phyloP scores from a whole-genome alignment of 176 grass and related monocot genomes.

The Juncus effusus region DNA sequence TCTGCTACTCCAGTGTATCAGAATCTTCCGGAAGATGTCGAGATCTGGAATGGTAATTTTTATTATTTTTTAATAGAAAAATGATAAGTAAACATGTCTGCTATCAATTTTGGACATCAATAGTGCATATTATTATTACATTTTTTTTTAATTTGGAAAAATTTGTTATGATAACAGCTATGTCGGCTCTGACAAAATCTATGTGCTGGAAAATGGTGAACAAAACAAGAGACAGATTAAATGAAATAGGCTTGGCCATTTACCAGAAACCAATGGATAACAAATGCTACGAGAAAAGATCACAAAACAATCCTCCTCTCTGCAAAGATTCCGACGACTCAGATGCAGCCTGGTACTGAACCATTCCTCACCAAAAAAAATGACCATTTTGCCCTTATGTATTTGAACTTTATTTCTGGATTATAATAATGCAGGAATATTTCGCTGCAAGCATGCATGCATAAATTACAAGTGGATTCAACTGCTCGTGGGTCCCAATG shows the following conservation, averaged over 20 bases:
- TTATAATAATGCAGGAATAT: constrained; percentile 60
- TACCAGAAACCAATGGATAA: constrained; percentile 91
- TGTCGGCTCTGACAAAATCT: constrained; percentile 78
- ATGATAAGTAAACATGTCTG: background rate
- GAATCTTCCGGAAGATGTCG: constrained; percentile 76
- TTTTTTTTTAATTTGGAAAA: constrained; percentile 14
- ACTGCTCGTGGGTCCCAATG: constrained; percentile 54
- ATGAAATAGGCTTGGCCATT: constrained; percentile 86
- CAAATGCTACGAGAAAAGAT: constrained; percentile 84
- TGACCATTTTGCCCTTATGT: background rate
- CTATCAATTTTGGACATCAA: constrained; percentile 15
- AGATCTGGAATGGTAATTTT: constrained; percentile 83
- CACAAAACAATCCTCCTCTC: constrained; percentile 63
- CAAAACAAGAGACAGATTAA: constrained; percentile 75
- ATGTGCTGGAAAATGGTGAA: constrained; percentile 97
- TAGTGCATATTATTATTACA: background rate
- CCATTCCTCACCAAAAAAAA: constrained; percentile 6
- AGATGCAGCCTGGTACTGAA: constrained; percentile 83
- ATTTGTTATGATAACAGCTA: constrained; percentile 42
- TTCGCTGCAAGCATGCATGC: constrained; percentile 87
- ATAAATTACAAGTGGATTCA: constrained; percentile 56
- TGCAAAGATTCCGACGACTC: constrained; percentile 76
- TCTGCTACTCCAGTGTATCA: constrained; percentile 97
- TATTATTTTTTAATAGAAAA: background rate
- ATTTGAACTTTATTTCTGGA: constrained; percentile 15